Conservation (phyloP, 2,329 filamentous ascomycete species). For the Penicillium sp. region DNA sequence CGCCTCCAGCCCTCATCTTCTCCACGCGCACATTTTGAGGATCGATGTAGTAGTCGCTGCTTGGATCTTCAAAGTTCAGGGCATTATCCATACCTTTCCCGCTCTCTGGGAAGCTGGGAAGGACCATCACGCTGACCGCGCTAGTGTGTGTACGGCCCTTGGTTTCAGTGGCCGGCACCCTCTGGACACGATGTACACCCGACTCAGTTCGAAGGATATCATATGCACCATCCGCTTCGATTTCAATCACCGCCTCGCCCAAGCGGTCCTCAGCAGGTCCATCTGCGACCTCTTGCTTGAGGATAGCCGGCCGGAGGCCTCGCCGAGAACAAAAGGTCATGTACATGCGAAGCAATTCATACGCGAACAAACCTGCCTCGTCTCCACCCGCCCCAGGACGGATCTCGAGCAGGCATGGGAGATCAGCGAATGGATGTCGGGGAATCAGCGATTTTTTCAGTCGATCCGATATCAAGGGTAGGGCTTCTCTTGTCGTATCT, state of each 20-base stretch:
- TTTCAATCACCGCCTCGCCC: constrained; percentile 82
- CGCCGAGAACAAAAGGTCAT: constrained; percentile 68
- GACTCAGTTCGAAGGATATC: constrained; percentile 79
- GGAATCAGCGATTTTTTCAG: constrained; percentile 79
- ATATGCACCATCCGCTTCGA: constrained; percentile 74
- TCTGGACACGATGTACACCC: constrained; percentile 91
- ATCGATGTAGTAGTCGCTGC: constrained; percentile 87
- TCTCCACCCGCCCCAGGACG: constrained; percentile 87
- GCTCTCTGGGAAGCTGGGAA: constrained; percentile 70
- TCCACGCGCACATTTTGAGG: constrained; percentile 78
- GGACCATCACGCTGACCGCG: constrained; percentile 85
- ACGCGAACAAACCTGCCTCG: constrained; percentile 87
- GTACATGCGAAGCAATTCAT: constrained; percentile 88
- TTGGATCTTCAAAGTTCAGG: constrained; percentile 72
- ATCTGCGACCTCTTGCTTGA: constrained; percentile 79
- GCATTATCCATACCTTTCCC: constrained; percentile 52
- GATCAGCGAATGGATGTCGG: constrained; percentile 80
- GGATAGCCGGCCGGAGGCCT: constrained; percentile 62
- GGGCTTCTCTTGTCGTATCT: constrained; percentile 58
- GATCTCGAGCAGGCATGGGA: constrained; percentile 89
- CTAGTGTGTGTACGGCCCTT: constrained; percentile 92
- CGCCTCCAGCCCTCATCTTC: constrained; percentile 87
- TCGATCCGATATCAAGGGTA: constrained; percentile 62
- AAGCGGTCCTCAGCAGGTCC: constrained; percentile 65
- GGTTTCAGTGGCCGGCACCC: constrained; percentile 84